Evolutionary conservation across 2,329 filamentous ascomycete genomes (phyloP).

Genomic region (Sarocladium brachiariae): DNA sequence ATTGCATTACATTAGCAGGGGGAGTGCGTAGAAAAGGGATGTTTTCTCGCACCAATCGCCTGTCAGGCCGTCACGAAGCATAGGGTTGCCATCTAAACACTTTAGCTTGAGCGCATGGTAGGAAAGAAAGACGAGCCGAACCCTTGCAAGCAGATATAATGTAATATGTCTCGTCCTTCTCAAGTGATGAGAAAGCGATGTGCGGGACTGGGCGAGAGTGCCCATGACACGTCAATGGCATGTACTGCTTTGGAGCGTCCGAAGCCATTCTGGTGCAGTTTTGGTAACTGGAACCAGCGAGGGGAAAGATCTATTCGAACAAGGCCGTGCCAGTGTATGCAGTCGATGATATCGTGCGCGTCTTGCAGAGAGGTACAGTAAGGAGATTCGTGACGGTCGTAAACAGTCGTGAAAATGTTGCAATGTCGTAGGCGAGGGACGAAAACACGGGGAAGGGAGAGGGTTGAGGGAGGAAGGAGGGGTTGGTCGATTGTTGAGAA

Average conservation of each 20-base stretch:
- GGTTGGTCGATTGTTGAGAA: constrained; percentile 7
- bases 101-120: constrained; percentile 17
- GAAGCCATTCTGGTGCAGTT: constrained; percentile 24
- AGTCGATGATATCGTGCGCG: background rate
- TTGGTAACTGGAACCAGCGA: constrained; percentile 1
- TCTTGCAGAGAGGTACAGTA: constrained; percentile 1
- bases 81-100: constrained; percentile 81
- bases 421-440: background rate
- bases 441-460: background rate
- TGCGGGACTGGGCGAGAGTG: constrained; percentile 91
- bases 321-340: background rate
- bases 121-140: constrained; percentile 26
- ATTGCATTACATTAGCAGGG: no score
- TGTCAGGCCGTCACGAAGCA: constrained; percentile 93
- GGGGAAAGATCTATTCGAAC: background rate
- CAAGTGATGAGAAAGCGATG: constrained; percentile 77
- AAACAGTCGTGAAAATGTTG: constrained; percentile 8
- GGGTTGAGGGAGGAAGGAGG: constrained; percentile 12
- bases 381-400: constrained; percentile 14
- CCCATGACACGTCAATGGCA: constrained; percentile 89
- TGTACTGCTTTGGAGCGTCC: constrained; percentile 50
- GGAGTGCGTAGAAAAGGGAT: background rate
- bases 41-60: constrained; percentile 84
- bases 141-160: constrained; percentile 91
- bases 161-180: constrained; percentile 81